Base-by-base conservation (phyloP, 495 filamentous ascomycete species). In the Penicillium turbatum region DNA sequence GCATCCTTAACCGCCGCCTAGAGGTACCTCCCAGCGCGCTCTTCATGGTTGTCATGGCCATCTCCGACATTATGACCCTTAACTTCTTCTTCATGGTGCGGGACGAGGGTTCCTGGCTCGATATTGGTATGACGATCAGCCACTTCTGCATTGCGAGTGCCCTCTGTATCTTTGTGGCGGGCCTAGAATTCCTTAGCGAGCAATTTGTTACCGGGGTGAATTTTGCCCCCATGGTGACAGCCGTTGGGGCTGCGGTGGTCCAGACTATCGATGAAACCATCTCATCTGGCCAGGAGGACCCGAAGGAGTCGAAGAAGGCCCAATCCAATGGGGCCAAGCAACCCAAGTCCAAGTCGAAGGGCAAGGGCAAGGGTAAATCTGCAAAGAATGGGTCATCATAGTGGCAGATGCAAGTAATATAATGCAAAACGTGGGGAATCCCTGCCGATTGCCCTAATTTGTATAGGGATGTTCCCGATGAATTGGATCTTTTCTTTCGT, bases 81-180 rank as follows among this genome's bases (percentile, higher is more conserved):
- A 90, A 93, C 68, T 99, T 99, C 78, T 99, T 99, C 70, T 99
- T 86, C 80, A 86, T 96, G 65, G 95, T 99, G 6, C 85, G 84
- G 50, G 95, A 99, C 65, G 91, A 97, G 66, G 93, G 95, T 0
- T 90, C 85, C 32, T 99, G 95, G 95, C 72, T 99, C 47, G 95
- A 99, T 61, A 99, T 97, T 63, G 95, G 95, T 42, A 92, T 88
- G 30, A 96, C 87, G 1, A 99, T 99, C 55, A 93, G 82, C 60
- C 89, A 96, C 60, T 99, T 97, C 68, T 82, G 82, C 54, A 97
- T 99, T 69, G 92, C 90, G 15, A 96, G 90, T 65, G 56, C 87
- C 60, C 66, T 97, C 32, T 92, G 90, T 62, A 83, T 95, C 5
- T 99, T 97, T 69, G 92, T 99, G 37, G 87, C 90, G 1, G 85